Evolutionary conservation across 495 filamentous ascomycete species (phyloP).

Genomic region (Penicillium nucicola): DNA sequence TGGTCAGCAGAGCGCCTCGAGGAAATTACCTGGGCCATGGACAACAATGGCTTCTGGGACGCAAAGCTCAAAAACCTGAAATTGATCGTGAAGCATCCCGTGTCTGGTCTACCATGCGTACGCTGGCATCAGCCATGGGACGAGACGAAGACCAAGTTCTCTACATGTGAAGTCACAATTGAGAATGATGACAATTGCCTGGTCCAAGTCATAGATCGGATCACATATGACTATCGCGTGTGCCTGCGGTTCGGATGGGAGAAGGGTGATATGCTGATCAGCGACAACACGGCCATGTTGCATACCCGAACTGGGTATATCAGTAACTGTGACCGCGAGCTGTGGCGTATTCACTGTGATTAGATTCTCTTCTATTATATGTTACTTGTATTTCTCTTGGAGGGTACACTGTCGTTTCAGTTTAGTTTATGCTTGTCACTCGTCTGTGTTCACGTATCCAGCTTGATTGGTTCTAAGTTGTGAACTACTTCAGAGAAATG

Average conservation of each 20-base stretch:
- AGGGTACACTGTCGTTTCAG: neutral
- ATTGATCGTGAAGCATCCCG: slow-evolving; percentile 47
- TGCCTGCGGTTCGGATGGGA: slow-evolving; percentile 47
- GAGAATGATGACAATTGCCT: slow-evolving; percentile 34
- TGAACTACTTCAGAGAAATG: neutral
- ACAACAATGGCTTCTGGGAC: slow-evolving; percentile 39
- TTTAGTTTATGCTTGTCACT: neutral
- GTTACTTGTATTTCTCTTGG: neutral
- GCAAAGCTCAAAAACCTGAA: slow-evolving; percentile 39
- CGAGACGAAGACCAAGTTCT: slow-evolving; percentile 44
- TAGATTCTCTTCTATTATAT: slow-evolving; percentile 11
- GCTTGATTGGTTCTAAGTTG: neutral
- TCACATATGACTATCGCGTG: slow-evolving; percentile 50
- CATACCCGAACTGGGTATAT: slow-evolving; percentile 50
- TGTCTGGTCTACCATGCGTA: slow-evolving; percentile 40
- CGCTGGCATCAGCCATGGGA: slow-evolving; percentile 57
- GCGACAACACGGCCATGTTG: slow-evolving; percentile 50
- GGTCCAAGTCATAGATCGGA: slow-evolving; percentile 27
- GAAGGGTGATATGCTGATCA: slow-evolving; percentile 53
- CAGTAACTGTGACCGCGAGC: slow-evolving; percentile 39
- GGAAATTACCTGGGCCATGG: slow-evolving; percentile 37
- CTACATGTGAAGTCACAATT: slow-evolving; percentile 42
- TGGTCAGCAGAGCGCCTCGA: slow-evolving; percentile 37
- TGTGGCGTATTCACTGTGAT: slow-evolving; percentile 51
- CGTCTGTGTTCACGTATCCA: neutral